phyloP scores from a whole-genome alignment of 306 rosid genomes.

The Fragaria iinumae region DNA sequence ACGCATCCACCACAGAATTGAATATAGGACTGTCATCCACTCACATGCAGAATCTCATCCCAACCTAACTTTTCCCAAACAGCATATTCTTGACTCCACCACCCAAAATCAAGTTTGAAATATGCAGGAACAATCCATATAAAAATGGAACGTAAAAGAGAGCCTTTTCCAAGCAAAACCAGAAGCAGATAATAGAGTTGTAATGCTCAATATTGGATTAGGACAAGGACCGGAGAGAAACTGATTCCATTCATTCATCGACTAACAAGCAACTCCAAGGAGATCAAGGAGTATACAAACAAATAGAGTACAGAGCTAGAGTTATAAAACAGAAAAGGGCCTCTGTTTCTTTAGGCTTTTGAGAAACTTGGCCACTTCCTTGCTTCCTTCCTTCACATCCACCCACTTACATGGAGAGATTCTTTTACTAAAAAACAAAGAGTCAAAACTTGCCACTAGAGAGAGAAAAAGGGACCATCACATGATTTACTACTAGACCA shows the following conservation, averaged over 20 bases:
- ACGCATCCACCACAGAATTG: background rate
- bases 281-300: constrained; percentile 59
- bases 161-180: background rate
- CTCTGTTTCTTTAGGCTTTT: constrained; percentile 60
- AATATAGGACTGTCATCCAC: constrained; percentile 33
- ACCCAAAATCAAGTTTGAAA: constrained; percentile 7
- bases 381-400: constrained; percentile 25
- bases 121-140: background rate
- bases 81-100: constrained; percentile 15
- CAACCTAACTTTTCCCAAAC: background rate
- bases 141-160: background rate
- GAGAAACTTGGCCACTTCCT: constrained; percentile 65
- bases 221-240: background rate
- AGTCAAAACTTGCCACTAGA: constrained; percentile 82
- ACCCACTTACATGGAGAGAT: constrained; percentile 67
- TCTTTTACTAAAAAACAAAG: constrained; percentile 40
- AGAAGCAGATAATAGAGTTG: background rate
- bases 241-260: constrained; percentile 30
- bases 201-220: background rate
- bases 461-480: constrained; percentile 31
- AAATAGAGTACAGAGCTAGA: constrained; percentile 53
- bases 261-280: constrained; percentile 65
- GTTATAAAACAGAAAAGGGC: constrained; percentile 27
- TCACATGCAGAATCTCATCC: constrained; percentile 48
- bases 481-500: constrained; percentile 15